A percentile compares a stretch with the other conserved stretches of the same genome.
phyloP scores from a whole-genome alignment of 1,284 basidiomycete species.

The Sphaerobolus stellatus region DNA sequence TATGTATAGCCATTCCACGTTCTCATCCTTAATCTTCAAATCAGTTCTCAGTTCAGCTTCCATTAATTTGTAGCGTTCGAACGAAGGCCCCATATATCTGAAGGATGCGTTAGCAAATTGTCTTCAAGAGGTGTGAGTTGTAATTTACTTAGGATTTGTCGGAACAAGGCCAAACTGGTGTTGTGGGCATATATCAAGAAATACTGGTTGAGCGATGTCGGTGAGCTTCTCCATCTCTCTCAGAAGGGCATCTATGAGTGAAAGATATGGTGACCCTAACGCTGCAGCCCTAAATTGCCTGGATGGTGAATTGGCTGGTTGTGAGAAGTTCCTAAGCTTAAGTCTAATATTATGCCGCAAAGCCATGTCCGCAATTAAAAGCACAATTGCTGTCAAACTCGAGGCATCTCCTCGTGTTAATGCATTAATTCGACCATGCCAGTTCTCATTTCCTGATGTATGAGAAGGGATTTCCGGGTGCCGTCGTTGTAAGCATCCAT shows the following conservation, averaged over 20 bases:
- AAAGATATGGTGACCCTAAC: neutral
- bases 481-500: slow-evolving; percentile 1
- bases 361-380: neutral
- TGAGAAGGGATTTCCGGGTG: neutral
- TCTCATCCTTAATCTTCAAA: no score
- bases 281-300: slow-evolving; percentile 2
- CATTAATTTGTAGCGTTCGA: no score
- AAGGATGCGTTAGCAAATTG: no score
- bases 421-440: slow-evolving; percentile 3
- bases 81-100: no score
- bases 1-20: no score
- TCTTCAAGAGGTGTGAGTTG: no score
- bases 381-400: neutral
- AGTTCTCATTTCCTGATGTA: slow-evolving; percentile 8
- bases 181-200: no score
- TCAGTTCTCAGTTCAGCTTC: no score
- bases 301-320: neutral
- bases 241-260: neutral
- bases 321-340: neutral
- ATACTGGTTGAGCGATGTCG: no score
- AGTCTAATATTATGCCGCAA: slow-evolving; percentile 1
- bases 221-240: neutral
- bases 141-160: no score
- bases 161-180: no score
- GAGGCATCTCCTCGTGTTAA: slow-evolving; percentile 2